Evolutionary conservation across 2,329 filamentous ascomycete genomes (phyloP).

Genomic region (Ophiostoma triangulosporum): DNA sequence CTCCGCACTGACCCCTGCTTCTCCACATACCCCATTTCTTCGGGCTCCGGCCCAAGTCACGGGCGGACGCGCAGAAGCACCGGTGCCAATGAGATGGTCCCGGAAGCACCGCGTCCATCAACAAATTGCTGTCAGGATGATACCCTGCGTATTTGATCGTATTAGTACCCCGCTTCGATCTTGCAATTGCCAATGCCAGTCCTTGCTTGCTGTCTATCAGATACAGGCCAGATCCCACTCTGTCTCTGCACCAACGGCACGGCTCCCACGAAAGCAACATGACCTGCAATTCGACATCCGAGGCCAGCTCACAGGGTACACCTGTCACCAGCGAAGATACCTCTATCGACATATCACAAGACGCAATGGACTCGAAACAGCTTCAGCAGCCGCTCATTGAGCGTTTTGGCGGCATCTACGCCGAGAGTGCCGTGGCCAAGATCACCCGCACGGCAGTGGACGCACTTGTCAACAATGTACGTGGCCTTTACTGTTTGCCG

Average conservation of each 20-base stretch:
- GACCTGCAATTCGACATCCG: background rate
- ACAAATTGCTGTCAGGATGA: background rate
- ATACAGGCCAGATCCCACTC: background rate
- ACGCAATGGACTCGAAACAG: background rate
- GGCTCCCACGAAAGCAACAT: background rate
- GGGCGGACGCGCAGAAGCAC: background rate
- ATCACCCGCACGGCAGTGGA: constrained; percentile 14
- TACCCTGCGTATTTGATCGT: background rate
- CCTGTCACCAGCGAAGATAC: constrained; percentile 4
- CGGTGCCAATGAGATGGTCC: background rate
- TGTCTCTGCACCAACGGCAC: background rate
- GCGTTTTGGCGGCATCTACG: constrained; percentile 12
- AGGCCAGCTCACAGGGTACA: background rate
- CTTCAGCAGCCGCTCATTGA: background rate
- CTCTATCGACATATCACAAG: background rate
- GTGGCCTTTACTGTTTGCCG: background rate
- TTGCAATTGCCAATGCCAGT: background rate
- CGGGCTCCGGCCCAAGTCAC: background rate
- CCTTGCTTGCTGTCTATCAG: background rate
- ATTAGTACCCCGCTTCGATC: background rate
- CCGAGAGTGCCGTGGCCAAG: constrained; percentile 15
- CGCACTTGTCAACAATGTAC: constrained; percentile 6
- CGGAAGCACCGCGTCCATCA: background rate
- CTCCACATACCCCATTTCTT: background rate
- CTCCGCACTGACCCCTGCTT: background rate